Base-by-base conservation (phyloP, 495 filamentous ascomycete species). In the Aspergillus ellipticus region DNA sequence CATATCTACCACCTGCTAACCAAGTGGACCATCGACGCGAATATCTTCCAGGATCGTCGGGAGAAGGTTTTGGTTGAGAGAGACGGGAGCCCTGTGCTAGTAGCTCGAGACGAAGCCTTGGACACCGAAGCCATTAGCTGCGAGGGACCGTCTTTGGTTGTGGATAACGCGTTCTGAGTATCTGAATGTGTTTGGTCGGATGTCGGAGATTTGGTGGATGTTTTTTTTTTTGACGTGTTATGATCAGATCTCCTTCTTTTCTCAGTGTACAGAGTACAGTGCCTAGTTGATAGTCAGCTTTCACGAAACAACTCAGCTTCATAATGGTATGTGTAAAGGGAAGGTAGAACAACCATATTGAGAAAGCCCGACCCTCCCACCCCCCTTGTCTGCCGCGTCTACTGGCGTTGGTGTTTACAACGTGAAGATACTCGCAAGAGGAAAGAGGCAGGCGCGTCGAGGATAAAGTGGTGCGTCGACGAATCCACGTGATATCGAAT, bases 1-100 rank as follows among this genome's bases (percentile, higher is more conserved):
- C 68, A 86, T 33, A 71, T 90, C n/a, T 90, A 88, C 68, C 82
- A 88, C 45, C 80, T 93, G 48, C 66, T 87, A 22, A 76, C 81
- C 0, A 72, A 74, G 42, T 65, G 76, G 50, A 91, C 90, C 0
- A 79, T 89, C 26, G 90, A 95, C 50, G 82, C 89, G 28, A 82
- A 86, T 57, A 79, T 89, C 33, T 73, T 89, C 20, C 75, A 87
- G 59, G 67, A 71, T 15, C 67, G 74, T 6, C 62, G 56, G 1
- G 63, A 58, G 11, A 61, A 55, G 8, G 65, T 73, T 13, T 47
- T 79, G 5, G 61, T 68, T 0, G 56, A 69, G 56, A 53, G 53
- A 31, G 49, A 60, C 53, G 60, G 67, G 1, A 22, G 54, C 16
- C 57, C 51, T 10, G 39, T 55, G 11, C 50, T 68, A 17, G 57